These are phyloP conservation scores for Pelomyxa schiedti DNA, from an alignment of 78 protist genomes.

Conservation along the genomic window DNA sequence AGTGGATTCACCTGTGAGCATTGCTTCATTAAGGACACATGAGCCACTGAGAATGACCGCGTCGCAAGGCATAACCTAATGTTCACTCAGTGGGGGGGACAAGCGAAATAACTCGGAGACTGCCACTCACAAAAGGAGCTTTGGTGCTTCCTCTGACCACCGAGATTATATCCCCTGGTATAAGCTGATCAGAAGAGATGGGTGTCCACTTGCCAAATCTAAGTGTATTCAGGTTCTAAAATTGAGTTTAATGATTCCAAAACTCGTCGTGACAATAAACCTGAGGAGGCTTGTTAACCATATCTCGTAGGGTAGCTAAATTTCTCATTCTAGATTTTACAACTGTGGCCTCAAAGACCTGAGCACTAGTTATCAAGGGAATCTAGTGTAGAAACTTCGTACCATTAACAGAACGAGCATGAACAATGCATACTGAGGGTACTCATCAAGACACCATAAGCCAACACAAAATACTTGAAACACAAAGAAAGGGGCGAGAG, in stretches of 20 bases:
- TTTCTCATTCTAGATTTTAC: conserved; percentile 24
- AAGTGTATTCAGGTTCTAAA: conserved; percentile 19
- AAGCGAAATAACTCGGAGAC: neutral
- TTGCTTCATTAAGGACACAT: conserved; percentile 89
- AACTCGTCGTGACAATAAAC: neutral
- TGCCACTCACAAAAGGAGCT: neutral
- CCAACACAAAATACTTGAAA: conserved; percentile 91
- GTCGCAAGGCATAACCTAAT: conserved; percentile 70
- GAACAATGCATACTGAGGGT: conserved; percentile 80
- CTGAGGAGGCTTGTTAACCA: neutral
- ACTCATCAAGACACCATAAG: conserved; percentile 93
- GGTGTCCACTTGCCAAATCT: conserved; percentile 36
- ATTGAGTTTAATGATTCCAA: neutral
- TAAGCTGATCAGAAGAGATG: conserved; percentile 25
- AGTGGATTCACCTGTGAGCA: conserved; percentile 94
- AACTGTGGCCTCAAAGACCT: conserved; percentile 86
- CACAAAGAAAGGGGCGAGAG: conserved; percentile 96
- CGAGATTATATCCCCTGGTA: conserved; percentile 45
- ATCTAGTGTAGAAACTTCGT: no score
- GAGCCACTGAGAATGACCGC: conserved; percentile 80
- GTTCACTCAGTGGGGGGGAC: no score
- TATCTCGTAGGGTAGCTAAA: neutral
- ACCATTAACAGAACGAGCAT: conserved; percentile 87
- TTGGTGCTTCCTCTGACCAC: neutral
- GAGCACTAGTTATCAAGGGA: no score